Percentiles rank a stretch among this genome's conserved stretches.
These are phyloP conservation scores for Amauroascus niger DNA, from an alignment of 2,329 filamentous ascomycete species.

Conservation along the genomic window DNA sequence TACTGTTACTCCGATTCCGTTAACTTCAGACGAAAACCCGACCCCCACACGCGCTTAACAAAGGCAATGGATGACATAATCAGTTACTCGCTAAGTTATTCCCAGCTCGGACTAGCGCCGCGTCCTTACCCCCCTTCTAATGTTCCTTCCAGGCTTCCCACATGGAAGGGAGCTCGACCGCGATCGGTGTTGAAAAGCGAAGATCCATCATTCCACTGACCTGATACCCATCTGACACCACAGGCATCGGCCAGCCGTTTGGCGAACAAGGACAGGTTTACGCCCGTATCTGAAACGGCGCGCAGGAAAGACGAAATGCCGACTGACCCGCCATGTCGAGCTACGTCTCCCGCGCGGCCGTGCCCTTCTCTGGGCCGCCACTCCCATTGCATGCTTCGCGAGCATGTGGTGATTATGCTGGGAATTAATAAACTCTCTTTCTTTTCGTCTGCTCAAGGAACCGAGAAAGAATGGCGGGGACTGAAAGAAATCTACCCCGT, in stretches of 20 bases:
- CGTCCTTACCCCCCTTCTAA: not conserved
- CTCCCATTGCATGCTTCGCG: slow-evolving; percentile 5
- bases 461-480: not conserved
- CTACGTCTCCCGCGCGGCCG: not conserved
- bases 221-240: not conserved
- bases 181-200: not conserved
- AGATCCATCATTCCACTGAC: not conserved
- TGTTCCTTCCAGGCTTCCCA: not conserved
- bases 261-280: not conserved
- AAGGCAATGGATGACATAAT: not conserved
- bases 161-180: not conserved
- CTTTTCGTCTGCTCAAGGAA: not conserved
- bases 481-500: not conserved
- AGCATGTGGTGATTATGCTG: not conserved
- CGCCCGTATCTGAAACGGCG: slow-evolving; percentile 2
- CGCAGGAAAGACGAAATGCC: not conserved
- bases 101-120: slow-evolving; percentile 2
- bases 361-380: not conserved
- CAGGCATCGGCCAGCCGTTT: not conserved
- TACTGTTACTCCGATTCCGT: too few relatives aligned
- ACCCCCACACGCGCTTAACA: too few relatives aligned
- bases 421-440: slow-evolving; percentile 4
- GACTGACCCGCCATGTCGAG: not conserved
- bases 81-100: slow-evolving; percentile 2
- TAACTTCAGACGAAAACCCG: too few relatives aligned